Evolutionary conservation across 768 basidiomycete species (phyloP), one percentile per base, ranked within the genome.

Genomic region (Suillus decipiens): DNA sequence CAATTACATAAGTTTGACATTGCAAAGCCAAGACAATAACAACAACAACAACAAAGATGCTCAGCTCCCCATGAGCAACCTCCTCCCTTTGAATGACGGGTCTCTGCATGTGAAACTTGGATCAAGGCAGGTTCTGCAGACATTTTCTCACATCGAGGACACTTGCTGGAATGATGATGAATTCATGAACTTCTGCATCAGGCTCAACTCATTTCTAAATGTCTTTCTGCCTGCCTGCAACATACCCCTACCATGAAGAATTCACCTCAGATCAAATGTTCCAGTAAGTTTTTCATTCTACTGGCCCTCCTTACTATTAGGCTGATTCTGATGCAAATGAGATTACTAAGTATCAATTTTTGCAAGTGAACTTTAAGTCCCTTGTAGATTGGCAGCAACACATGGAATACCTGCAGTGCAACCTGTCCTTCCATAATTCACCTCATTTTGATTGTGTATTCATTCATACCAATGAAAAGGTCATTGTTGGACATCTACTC

Each of bases 311-410:
- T 17, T 60, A 22, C 5, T 60, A 28, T 15, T 11, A 28, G 11
- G 28, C 41, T 63, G n/a, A 45, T 17, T 31, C 7, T 41, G 39
- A 41, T 15, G 39, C 53, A 22, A 24, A 24, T 17, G 36, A 75
- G 71, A 64, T 76, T 24, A 71, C 64, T 14, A 67, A 69, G n/a
- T 71, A 69, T 63, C 64, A 61, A 15, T 72, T 48, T 60, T 50
- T 75, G 1, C 39, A 0, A 41, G 39, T 41, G 39, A 41, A 41
- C 39, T 41, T 41, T 15, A 1, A 41, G 39, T 41, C 39, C 15
- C 14, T 41, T 9, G 4, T 41, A 41, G 39, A 41, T 41, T 41
- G 39, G 39, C 14, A 15, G 39, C 39, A 41, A 41, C 39, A 41
- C 39, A 41, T 5, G 14, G 39, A 41, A 14, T 41, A 41, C 39